These are phyloP conservation scores for Hepatocystis sp. DNA, from an alignment of 169 alveolate genomes.

Conservation along the genomic window DNA sequence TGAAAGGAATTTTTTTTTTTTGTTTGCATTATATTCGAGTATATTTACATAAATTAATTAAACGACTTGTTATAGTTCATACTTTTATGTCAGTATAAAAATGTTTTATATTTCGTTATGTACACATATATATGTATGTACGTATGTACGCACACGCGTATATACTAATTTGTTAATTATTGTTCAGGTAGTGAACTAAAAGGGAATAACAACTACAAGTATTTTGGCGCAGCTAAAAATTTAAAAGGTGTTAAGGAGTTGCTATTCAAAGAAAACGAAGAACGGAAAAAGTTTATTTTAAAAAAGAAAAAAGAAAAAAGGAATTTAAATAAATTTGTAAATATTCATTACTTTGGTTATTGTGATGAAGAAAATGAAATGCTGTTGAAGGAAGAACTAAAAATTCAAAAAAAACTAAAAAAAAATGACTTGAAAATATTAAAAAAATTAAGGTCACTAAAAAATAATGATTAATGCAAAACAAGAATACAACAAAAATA, in stretches of 20 bases:
- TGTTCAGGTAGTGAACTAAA: slow-evolving; percentile 84
- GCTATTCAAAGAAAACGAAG: slow-evolving; percentile 86
- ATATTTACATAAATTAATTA: too few species aligned
- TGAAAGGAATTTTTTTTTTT: too few species aligned
- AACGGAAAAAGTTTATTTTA: slow-evolving; percentile 32
- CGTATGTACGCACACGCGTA: too few species aligned
- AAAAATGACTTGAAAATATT: slow-evolving; percentile 47
- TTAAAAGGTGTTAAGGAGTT: slow-evolving; percentile 95
- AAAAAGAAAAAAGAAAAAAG: slow-evolving; percentile 42
- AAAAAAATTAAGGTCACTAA: slow-evolving; percentile 69
- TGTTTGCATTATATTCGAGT: too few species aligned
- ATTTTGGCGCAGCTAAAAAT: slow-evolving; percentile 97
- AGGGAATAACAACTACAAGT: slow-evolving; percentile 93
- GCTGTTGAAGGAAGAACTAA: slow-evolving; percentile 31
- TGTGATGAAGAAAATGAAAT: slow-evolving; percentile 64
- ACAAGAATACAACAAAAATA: slow-evolving; percentile 85
- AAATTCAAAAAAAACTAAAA: slow-evolving; percentile 42
- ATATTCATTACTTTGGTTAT: slow-evolving; percentile 69
- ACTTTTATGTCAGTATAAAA: too few species aligned
- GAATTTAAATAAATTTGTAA: slow-evolving; percentile 32
- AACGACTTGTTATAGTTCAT: too few species aligned
- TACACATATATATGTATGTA: too few species aligned
- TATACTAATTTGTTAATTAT: too few species aligned
- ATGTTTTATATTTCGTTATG: too few species aligned
- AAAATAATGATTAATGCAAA: slow-evolving; percentile 85